Conservation (phyloP, 2,329 filamentous ascomycete species). For the Calcarisporium arbuscula region DNA sequence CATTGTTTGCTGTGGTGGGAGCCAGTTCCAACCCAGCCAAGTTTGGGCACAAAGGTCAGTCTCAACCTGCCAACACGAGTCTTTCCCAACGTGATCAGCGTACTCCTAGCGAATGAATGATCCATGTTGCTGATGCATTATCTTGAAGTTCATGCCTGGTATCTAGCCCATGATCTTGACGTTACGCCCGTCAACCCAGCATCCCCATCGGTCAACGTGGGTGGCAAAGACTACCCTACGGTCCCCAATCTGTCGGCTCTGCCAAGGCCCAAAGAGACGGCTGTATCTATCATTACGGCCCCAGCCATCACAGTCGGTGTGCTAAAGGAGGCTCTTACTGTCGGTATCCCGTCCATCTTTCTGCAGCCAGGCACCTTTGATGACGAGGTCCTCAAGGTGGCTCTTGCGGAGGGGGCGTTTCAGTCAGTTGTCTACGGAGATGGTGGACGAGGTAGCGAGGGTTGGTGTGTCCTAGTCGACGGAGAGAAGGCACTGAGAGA, state of each 20-base stretch:
- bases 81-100: no score
- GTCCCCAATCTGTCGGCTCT: constrained; percentile 61
- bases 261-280: constrained; percentile 60
- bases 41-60: constrained; percentile 78
- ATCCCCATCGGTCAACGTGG: constrained; percentile 56
- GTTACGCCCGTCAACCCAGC: constrained; percentile 81
- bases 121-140: neutral
- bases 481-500: constrained; percentile 59
- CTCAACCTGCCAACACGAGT: neutral
- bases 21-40: constrained; percentile 80
- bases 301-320: constrained; percentile 69
- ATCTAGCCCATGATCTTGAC: constrained; percentile 66
- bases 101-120: no score
- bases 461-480: constrained; percentile 85
- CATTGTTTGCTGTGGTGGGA: constrained; percentile 81
- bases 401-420: constrained; percentile 54
- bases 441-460: constrained; percentile 60
- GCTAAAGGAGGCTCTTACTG: constrained; percentile 68
- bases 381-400: constrained; percentile 65
- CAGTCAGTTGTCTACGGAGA: constrained; percentile 62
- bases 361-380: constrained; percentile 88
- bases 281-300: constrained; percentile 81
- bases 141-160: constrained; percentile 77
- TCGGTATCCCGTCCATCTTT: constrained; percentile 73
- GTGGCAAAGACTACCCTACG: constrained; percentile 52